Base-by-base conservation (phyloP, 2,329 filamentous ascomycete species). In the Penicillium sp. region DNA sequence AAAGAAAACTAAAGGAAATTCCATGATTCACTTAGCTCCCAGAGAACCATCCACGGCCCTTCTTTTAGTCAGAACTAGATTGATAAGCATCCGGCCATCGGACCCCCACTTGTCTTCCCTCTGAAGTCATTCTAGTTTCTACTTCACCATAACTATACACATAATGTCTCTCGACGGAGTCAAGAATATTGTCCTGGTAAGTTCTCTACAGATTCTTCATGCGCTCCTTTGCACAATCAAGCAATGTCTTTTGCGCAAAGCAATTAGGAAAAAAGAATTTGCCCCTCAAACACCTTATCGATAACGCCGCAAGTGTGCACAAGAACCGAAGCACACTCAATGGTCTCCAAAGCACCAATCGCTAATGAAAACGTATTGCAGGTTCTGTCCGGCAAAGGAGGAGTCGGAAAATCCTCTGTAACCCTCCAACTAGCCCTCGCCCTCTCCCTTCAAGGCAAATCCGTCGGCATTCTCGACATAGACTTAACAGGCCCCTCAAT, bases 401-500 rank as follows among this genome's bases (percentile, higher is more conserved):
- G 95, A 66, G 95, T 99, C 21, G 95, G 95, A 57, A 99, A 99
- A 81, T 98, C 93, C 44, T 96, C 92, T 52, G 88, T 97, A n/a
- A 98, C 95, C 0, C 96, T 93, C 1, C 95, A 99, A 74, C 87
- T 99, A 16, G 95, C 95, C 9, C 85, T 99, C 37, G 92, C 93
- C 0, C 86, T 99, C 31, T 88, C 91, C 2, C 84, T 95, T 1
- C 86, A 90, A 62, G 93, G 93, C 56, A 85, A 93, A 73, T 92
- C 90, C 0, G 93, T 98, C 44, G 95, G 95, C 52, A 92, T 99
- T 27, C 89, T 99, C 64, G 95, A 99, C 73, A 88, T 98, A 71
- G 95, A 99, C 73, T 84, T 99, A 19, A 99, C 95, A 1, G 95
- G 95, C 0, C 95, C 95, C 16, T 97, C 93, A 16, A 98, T 99